A percentile compares a stretch with the other conserved stretches of the same genome.
These are phyloP conservation scores for Zygosaccharomyces siamensis DNA, from an alignment of 805 yeast genomes.

Conservation along the genomic window DNA sequence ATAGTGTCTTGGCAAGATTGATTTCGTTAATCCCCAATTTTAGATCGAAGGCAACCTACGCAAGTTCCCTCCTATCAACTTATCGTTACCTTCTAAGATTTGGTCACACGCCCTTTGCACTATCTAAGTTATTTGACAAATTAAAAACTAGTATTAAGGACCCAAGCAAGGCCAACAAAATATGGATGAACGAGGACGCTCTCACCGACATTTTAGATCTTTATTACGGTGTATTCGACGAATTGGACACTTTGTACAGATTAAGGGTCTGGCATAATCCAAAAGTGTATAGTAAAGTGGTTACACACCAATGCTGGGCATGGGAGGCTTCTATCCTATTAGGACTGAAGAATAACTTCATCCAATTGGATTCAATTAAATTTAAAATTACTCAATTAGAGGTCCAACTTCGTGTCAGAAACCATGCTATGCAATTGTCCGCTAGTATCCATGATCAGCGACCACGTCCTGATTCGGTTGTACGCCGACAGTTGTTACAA, in stretches of 20 bases:
- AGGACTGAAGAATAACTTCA: constrained; percentile 49
- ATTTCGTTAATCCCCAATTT: constrained; percentile 17
- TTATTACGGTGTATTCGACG: constrained; percentile 65
- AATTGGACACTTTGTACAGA: constrained; percentile 52
- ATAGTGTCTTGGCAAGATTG: constrained; percentile 17
- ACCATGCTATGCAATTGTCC: constrained; percentile 21
- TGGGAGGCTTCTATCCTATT: constrained; percentile 66
- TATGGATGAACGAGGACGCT: constrained; percentile 42
- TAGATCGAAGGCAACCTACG: constrained; percentile 35
- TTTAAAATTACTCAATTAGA: constrained; percentile 49
- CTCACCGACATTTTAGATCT: constrained; percentile 50
- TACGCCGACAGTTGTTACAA: constrained; percentile 30
- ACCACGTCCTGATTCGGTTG: constrained; percentile 35
- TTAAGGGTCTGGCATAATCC: constrained; percentile 32
- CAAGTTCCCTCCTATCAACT: constrained; percentile 44
- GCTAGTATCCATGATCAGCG: constrained; percentile 36
- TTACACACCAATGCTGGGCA: constrained; percentile 56
- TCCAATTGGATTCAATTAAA: constrained; percentile 39
- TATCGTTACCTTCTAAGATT: constrained; percentile 67
- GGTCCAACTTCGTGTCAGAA: constrained; percentile 57
- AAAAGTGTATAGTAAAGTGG: constrained; percentile 35
- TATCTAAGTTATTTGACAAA: constrained; percentile 38
- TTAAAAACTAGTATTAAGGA: constrained; percentile 23
- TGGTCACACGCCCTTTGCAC: constrained; percentile 62
- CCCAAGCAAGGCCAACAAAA: constrained; percentile 20